Conservation (phyloP, 305 asterid species). For the Fraxinus ornus region DNA sequence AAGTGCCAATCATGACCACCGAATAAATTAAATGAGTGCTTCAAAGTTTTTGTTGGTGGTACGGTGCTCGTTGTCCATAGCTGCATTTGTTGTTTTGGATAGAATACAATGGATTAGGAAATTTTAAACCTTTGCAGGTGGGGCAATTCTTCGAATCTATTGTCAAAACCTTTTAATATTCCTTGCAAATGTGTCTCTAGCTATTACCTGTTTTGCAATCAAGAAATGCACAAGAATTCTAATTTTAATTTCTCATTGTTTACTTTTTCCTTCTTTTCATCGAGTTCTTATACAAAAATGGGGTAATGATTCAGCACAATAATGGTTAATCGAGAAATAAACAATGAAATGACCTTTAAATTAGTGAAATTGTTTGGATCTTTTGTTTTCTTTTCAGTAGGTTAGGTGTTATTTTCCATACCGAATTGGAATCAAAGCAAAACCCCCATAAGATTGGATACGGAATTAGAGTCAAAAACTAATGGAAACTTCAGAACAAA, state of each 20-base stretch:
- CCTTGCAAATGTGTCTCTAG: not conserved
- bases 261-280: not conserved
- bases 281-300: not conserved
- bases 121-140: not conserved
- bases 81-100: not conserved
- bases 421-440: not conserved
- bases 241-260: not conserved
- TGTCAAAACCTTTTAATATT: not conserved
- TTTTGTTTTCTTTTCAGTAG: not conserved
- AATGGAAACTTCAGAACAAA: not conserved
- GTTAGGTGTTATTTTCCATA: not conserved
- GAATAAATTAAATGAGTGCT: conserved; percentile 1
- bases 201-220: not conserved
- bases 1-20: conserved; percentile 25
- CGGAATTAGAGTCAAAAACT: not conserved
- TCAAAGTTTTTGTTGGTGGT: not conserved
- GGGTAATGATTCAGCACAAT: not conserved
- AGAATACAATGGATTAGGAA: not conserved
- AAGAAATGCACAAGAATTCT: not conserved
- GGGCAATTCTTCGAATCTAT: not conserved
- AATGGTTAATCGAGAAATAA: not conserved
- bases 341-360: not conserved
- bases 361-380: not conserved
- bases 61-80: not conserved
- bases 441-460: not conserved